Base-by-base conservation (phyloP, 1,284 basidiomycete genomes). In the Pseudomicrostroma phylloplanum region DNA sequence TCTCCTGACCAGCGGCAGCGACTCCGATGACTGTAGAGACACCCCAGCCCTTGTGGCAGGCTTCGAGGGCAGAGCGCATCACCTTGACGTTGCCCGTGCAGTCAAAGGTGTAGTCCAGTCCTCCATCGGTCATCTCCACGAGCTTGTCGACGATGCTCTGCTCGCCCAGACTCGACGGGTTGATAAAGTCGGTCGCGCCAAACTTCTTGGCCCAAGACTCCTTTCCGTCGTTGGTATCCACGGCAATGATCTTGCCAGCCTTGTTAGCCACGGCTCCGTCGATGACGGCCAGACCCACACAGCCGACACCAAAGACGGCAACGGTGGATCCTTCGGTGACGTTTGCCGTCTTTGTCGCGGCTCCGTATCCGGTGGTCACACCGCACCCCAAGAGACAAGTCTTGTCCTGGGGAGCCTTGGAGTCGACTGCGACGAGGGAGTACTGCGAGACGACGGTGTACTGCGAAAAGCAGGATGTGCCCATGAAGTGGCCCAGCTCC, bases 371-470 rank as follows among this genome's bases (percentile, higher is more conserved):
- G n/a, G 94, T 97, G 43, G 94, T 97, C 77, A 98, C 93, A 76
- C 92, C 92, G 72, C 93, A 96, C 17, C 93, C 92, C n/a, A 82
- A 72, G 59, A 99, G 84, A 81, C 96, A 98, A 23, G 92, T 90
- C 79, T 92, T 96, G 58, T 97, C 89, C 39, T 97, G 85, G 11
- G 91, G 90, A 1, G 94, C 96, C 71, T 86, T 83, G 66, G 86
- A 64, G 82, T 89, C 87, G 66, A 98, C 87, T 25, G 90, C 87
- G 49, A 98, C 94, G 23, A 99, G 90, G 40, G 93, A 97, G 66
- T 92, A 92, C 76, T 99, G 91, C 57, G 92, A 91, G 4, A 98
- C 92, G 61, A 98, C 96, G 12, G 96, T 98, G 84, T 98, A 99
- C 81, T 98, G 93, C 25, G 92, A 93, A 83, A 99, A 98, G 4